Evolutionary conservation across 768 basidiomycete species (phyloP).

Genomic region (Mycena kentingensis): DNA sequence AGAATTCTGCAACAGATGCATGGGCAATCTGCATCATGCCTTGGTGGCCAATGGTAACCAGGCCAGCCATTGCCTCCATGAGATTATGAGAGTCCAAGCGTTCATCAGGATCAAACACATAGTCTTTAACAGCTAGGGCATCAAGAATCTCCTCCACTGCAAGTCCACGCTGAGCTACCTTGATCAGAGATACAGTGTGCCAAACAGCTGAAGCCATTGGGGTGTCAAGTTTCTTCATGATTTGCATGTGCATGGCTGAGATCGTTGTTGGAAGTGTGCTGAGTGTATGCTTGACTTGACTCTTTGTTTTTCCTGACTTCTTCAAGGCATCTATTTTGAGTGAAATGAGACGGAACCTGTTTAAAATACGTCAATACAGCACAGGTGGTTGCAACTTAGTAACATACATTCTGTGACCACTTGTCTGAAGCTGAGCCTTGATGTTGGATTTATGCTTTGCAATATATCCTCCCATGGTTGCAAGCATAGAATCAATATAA

Average conservation of each 20-base stretch:
- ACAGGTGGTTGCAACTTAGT: not conserved
- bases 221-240: slow-evolving; percentile 23
- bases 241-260: slow-evolving; percentile 24
- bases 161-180: slow-evolving; percentile 19
- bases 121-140: slow-evolving; percentile 19
- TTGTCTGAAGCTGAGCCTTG: slow-evolving; percentile 1
- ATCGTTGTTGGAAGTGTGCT: slow-evolving; percentile 17
- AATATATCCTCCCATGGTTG: not conserved
- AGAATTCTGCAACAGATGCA: slow-evolving; percentile 1
- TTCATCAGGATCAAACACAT: slow-evolving; percentile 1
- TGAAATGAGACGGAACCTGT: slow-evolving; percentile 28
- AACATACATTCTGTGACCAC: slow-evolving; percentile 12
- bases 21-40: not conserved
- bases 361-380: not conserved
- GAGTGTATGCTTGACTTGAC: slow-evolving; percentile 18
- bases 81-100: not conserved
- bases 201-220: slow-evolving; percentile 10
- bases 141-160: slow-evolving; percentile 25
- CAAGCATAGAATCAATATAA: slow-evolving; percentile 2
- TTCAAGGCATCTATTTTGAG: slow-evolving; percentile 25
- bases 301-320: slow-evolving; percentile 11
- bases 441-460: not conserved
- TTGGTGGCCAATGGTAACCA: not conserved
- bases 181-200: slow-evolving; percentile 25
- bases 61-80: not conserved